phyloP scores from a whole-genome alignment of 345 rosid species.

The Pistacia atlantica region DNA sequence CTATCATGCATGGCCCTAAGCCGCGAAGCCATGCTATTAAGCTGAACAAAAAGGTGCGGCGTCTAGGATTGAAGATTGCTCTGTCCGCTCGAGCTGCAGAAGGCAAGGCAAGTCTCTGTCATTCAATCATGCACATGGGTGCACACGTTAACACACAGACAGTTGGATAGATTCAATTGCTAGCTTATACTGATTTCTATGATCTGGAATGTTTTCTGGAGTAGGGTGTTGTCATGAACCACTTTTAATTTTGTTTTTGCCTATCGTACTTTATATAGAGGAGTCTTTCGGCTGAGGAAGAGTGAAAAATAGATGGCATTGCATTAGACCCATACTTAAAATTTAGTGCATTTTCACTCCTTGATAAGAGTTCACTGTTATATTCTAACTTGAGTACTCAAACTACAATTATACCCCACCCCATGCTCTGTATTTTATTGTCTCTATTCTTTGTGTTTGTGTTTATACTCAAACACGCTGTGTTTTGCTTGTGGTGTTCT shows the following conservation, averaged over 20 bases:
- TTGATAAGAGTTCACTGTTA: background rate
- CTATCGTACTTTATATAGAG: background rate
- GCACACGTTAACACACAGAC: background rate
- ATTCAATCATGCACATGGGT: background rate
- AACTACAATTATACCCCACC: background rate
- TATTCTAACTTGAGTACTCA: background rate
- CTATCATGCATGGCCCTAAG: constrained; percentile 89
- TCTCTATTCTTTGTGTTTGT: background rate
- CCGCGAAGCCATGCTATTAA: constrained; percentile 93
- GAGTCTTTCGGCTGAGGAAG: background rate
- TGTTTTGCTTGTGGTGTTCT: background rate
- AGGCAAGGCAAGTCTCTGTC: constrained; percentile 69
- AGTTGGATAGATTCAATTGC: background rate
- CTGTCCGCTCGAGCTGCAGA: constrained; percentile 91
- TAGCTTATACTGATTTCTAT: background rate
- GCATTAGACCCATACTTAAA: background rate
- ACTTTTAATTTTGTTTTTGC: background rate
- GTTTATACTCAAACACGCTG: no score
- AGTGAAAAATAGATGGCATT: background rate
- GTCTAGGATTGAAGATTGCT: constrained; percentile 91
- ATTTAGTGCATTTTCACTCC: background rate
- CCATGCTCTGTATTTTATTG: background rate
- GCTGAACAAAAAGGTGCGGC: constrained; percentile 86
- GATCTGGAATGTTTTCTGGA: background rate
- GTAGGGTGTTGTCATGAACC: background rate